Evolutionary conservation across 2,329 filamentous ascomycete species (phyloP), one percentile per base, ranked within the genome.

Genomic region (Pseudogymnoascus destructans): DNA sequence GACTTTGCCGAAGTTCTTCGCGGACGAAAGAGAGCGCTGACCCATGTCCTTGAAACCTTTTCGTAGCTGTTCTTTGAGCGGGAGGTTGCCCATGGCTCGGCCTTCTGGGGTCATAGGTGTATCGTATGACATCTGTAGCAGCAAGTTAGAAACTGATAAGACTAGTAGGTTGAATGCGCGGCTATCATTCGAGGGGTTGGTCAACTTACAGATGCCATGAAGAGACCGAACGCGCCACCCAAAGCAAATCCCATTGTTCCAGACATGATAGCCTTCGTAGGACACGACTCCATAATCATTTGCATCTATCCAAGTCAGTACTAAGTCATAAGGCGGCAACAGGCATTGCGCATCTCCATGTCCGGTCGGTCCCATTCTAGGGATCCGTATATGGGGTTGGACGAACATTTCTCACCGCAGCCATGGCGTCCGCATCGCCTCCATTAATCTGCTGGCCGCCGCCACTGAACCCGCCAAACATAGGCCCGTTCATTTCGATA

Each of bases 1-100:
- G 55, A 98, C 89, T 65, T 91, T 86, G 62, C 89, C 92, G 70
- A 98, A 98, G 76, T 95, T 97, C 75, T 91, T 93, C 58, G 91
- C 93, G 54, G 85, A 89, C 62, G 84, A 86, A 72, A 79, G 88
- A 3, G 89, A 92, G 10, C 89, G 83, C 63, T 79, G 73, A 64
- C 93, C 93, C 91, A 98, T 97, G 72, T 98, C 93, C 71, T 87
- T 90, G 76, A 98, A 89, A 57, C 93, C 93, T 67, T 80, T 74
- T 62, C 82, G 83, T 58, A 98, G 79, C 73, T 97, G 93, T 71
- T 95, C 82, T 49, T 84, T 81, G 63, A 92, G 78, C 25, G 93
- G 91, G 17, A 98, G 82, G n/a, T 77, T 76, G 40, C 75, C 70
- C 61, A 84, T 67, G 54, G 75, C 70, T 21, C 65, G 68, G 54